Evolutionary conservation across 352 stramenopile genomes (phyloP).

Genomic region (Plasmopara halstedii): DNA sequence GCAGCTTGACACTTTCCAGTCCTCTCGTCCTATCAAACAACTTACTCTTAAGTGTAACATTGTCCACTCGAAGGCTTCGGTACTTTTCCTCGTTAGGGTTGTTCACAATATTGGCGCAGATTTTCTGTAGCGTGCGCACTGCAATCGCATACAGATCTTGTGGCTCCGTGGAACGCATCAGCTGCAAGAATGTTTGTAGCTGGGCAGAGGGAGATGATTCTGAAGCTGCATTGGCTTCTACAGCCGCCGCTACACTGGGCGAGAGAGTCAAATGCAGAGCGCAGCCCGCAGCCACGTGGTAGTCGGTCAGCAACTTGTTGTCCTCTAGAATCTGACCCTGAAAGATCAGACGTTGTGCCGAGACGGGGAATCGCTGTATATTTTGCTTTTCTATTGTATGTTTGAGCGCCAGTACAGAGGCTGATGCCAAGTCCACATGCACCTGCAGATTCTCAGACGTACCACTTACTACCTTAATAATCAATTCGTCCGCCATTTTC

Average conservation of each 20-base stretch:
- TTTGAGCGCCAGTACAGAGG: conserved; percentile 62
- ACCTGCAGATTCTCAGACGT: conserved; percentile 47
- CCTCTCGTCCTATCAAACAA: conserved; percentile 54
- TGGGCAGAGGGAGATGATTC: conserved; percentile 12
- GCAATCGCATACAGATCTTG: conserved; percentile 34
- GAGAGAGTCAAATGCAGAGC: conserved; percentile 69
- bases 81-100: conserved; percentile 75
- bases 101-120: conserved; percentile 71
- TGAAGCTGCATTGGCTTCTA: conserved; percentile 3
- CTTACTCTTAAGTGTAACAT: conserved; percentile 53
- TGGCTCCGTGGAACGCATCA: conserved; percentile 41
- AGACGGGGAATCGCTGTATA: conserved; percentile 43
- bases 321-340: conserved; percentile 81
- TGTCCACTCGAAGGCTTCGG: conserved; percentile 59
- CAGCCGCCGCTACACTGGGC: conserved; percentile 15
- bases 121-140: conserved; percentile 68
- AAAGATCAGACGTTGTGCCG: conserved; percentile 79
- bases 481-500: conserved; percentile 40
- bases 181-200: conserved; percentile 42
- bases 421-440: conserved; percentile 29
- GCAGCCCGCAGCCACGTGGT: conserved; percentile 51
- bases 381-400: conserved; percentile 52
- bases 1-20: conserved; percentile 46
- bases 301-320: conserved; percentile 53
- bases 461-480: conserved; percentile 64